A percentile compares a stretch with the other conserved stretches of the same genome.
Evolutionary conservation across 140 eudicot genomes (phyloP).

Genomic region (Cichorium intybus): DNA sequence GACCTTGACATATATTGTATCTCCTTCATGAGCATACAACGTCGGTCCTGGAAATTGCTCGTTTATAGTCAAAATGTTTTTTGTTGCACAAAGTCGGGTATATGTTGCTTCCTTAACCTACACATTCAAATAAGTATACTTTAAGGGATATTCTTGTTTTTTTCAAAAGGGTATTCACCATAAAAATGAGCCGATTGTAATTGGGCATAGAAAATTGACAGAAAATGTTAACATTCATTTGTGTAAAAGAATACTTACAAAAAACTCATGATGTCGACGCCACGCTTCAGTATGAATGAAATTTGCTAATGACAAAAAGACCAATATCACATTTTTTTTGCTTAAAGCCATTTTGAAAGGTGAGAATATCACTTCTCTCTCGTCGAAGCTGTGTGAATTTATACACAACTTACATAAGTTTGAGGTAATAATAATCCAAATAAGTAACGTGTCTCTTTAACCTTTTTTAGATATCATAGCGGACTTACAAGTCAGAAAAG

Average conservation of each 20-base stretch:
- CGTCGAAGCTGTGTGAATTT: constrained; percentile 1
- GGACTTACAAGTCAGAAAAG: no score
- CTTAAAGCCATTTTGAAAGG: constrained; percentile 8
- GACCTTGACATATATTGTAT: constrained; percentile 42
- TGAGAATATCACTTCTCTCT: neutral
- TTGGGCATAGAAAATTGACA: neutral
- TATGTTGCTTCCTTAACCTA: constrained; percentile 43
- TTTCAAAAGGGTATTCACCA: neutral
- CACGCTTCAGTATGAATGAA: constrained; percentile 2
- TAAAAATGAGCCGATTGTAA: no score
- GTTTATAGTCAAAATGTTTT: constrained; percentile 46
- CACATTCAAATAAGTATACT: neutral
- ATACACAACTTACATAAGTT: constrained; percentile 3
- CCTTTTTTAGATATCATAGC: no score
- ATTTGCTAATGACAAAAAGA: neutral
- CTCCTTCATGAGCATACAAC: constrained; percentile 33
- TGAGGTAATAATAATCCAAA: neutral
- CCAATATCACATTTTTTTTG: neutral
- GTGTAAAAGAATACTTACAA: constrained; percentile 18
- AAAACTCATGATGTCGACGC: constrained; percentile 30
- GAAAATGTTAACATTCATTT: neutral
- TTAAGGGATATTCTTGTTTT: no score
- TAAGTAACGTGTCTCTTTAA: constrained; percentile 11
- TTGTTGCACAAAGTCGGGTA: constrained; percentile 43
- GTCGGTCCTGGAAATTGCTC: constrained; percentile 57